Conservation (phyloP, 257 asterid genomes). For the Scutellaria baicalensis region DNA sequence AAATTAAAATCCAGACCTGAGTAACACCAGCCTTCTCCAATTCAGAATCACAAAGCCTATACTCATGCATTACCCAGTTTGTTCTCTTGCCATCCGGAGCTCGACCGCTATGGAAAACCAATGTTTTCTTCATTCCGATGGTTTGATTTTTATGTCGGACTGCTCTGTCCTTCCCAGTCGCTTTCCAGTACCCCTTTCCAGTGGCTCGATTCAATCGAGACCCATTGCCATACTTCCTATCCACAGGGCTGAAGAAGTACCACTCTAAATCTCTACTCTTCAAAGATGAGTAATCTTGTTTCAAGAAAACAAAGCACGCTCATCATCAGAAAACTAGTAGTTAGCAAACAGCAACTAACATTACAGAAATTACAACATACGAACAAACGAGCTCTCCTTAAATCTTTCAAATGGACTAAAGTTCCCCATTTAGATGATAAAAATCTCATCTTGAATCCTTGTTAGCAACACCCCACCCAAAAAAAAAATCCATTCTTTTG, state of each 20-base stretch:
- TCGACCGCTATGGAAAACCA: constrained; percentile 85
- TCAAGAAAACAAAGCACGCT: not conserved
- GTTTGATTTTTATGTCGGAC: constrained; percentile 61
- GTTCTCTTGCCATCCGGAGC: constrained; percentile 97
- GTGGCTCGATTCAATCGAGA: constrained; percentile 94
- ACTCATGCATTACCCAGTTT: constrained; percentile 98
- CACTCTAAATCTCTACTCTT: constrained; percentile 86
- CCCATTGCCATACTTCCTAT: constrained; percentile 85
- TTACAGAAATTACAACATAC: not conserved
- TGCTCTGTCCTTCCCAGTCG: constrained; percentile 82
- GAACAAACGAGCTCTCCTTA: not conserved
- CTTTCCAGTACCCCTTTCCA: constrained; percentile 93
- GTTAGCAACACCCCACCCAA: not conserved
- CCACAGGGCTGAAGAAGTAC: constrained; percentile 93
- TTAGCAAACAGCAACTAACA: not conserved
- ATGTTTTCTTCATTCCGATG: constrained; percentile 91
- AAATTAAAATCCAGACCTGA: constrained; percentile 43
- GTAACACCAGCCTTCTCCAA: constrained; percentile 67
- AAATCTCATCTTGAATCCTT: constrained; percentile 8
- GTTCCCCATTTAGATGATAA: not conserved
- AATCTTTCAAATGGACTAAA: not conserved
- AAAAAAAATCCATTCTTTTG: not conserved
- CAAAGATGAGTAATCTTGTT: constrained; percentile 51
- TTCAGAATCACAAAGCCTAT: constrained; percentile 73
- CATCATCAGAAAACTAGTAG: not conserved